A percentile compares a stretch with the other conserved stretches of the same genome.
These are phyloP conservation scores for Hypoxylon sp. DNA, from an alignment of 2,329 filamentous ascomycete genomes.

Conservation along the genomic window DNA sequence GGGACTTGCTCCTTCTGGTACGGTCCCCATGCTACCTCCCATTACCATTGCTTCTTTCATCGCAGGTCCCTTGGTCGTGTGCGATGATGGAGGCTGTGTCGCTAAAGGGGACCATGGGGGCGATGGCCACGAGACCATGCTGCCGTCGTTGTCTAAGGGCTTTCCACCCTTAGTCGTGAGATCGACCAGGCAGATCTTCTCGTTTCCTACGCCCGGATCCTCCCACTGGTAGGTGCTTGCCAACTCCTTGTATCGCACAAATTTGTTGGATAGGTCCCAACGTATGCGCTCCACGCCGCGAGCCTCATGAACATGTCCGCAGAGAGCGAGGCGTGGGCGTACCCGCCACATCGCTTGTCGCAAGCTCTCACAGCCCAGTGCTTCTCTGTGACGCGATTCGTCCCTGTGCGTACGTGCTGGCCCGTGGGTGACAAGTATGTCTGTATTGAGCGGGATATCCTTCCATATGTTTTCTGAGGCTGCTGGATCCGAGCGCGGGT, in stretches of 20 bases:
- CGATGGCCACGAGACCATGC: conserved; percentile 23
- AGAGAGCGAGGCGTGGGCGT: conserved; percentile 74
- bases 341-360: conserved; percentile 69
- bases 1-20: conserved; percentile 36
- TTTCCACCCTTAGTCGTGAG: conserved; percentile 63
- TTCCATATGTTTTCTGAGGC: conserved; percentile 64
- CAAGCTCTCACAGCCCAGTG: conserved; percentile 72
- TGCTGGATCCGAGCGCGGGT: conserved; percentile 54
- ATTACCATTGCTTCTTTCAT: neutral
- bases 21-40: neutral
- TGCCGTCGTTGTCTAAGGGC: conserved; percentile 64
- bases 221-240: conserved; percentile 62
- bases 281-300: conserved; percentile 72
- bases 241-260: conserved; percentile 61
- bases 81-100: conserved; percentile 6
- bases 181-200: conserved; percentile 74
- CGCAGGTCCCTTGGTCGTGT: neutral
- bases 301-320: conserved; percentile 79
- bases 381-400: conserved; percentile 55
- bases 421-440: conserved; percentile 79
- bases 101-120: neutral
- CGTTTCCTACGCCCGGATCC: conserved; percentile 67
- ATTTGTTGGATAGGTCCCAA: conserved; percentile 66
- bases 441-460: conserved; percentile 69
- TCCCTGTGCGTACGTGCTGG: conserved; percentile 74